Evolutionary conservation across 2,329 filamentous ascomycete genomes (phyloP).

Genomic region (Aspergillus calidoustus): DNA sequence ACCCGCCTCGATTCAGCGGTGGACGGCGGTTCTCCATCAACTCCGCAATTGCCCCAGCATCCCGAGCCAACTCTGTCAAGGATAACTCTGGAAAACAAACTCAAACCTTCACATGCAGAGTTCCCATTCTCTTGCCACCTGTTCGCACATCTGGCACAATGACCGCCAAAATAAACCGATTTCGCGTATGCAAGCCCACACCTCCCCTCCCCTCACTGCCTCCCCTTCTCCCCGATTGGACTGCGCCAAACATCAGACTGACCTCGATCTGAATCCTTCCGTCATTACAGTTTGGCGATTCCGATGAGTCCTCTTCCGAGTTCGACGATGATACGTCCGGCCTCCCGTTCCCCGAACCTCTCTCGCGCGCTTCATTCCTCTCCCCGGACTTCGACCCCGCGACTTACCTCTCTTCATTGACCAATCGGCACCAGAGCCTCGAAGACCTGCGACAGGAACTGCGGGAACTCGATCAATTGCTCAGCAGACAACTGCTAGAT

Average conservation of each 20-base stretch:
- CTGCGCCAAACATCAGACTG: constrained; percentile 6
- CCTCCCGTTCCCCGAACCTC: constrained; percentile 85
- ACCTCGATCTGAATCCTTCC: constrained; percentile 11
- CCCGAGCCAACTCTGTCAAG: background rate
- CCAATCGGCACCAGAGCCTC: constrained; percentile 90
- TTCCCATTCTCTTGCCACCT: constrained; percentile 3
- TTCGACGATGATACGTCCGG: constrained; percentile 66
- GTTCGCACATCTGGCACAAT: background rate
- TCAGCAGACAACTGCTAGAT: constrained; percentile 86
- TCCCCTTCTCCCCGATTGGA: constrained; percentile 3
- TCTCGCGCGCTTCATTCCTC: constrained; percentile 83
- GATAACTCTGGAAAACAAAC: background rate
- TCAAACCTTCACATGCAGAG: constrained; percentile 13
- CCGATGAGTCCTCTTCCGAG: constrained; percentile 52
- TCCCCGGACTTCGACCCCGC: constrained; percentile 76
- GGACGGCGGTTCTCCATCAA: background rate
- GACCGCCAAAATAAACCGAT: constrained; percentile 35
- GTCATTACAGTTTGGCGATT: constrained; percentile 46
- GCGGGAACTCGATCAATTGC: constrained; percentile 75
- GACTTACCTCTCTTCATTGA: constrained; percentile 79
- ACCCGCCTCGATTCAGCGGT: background rate
- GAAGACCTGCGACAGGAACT: constrained; percentile 90
- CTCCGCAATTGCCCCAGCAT: constrained; percentile 1
- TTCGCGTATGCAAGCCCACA: constrained; percentile 34
- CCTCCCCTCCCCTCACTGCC: background rate